Conservation (phyloP, 2,329 filamentous ascomycete genomes). For the Sporothrix euskadiensis region DNA sequence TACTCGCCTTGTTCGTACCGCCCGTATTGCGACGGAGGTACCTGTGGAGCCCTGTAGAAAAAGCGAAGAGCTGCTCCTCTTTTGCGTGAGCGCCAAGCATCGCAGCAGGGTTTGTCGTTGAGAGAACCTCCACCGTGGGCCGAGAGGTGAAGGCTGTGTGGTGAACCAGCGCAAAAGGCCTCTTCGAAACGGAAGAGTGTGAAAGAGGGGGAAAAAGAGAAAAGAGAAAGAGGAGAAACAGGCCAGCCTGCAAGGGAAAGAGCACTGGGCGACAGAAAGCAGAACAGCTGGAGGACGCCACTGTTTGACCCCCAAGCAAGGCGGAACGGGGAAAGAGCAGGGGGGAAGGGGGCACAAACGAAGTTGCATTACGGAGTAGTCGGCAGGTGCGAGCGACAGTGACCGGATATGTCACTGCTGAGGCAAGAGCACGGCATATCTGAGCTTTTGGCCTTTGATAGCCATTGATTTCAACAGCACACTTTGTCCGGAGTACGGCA, state of each 20-base stretch:
- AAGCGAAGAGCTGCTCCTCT: neutral
- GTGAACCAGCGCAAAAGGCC: neutral
- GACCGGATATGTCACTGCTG: neutral
- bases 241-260: neutral
- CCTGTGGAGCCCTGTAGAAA: neutral
- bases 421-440: neutral
- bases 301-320: constrained; percentile 1
- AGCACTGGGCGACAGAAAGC: neutral
- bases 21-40: neutral
- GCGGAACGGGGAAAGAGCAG: neutral
- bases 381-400: neutral
- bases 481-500: neutral
- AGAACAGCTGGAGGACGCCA: neutral
- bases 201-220: neutral
- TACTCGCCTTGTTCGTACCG: neutral
- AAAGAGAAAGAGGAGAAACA: neutral
- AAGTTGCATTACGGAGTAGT: neutral
- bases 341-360: neutral
- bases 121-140: neutral
- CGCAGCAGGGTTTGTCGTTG: neutral
- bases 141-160: neutral
- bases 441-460: neutral
- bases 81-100: constrained; percentile 3
- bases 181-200: neutral
- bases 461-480: neutral